These are phyloP conservation scores for Meyerozyma athensensis DNA, from an alignment of 1,139 yeast species.

Conservation along the genomic window DNA sequence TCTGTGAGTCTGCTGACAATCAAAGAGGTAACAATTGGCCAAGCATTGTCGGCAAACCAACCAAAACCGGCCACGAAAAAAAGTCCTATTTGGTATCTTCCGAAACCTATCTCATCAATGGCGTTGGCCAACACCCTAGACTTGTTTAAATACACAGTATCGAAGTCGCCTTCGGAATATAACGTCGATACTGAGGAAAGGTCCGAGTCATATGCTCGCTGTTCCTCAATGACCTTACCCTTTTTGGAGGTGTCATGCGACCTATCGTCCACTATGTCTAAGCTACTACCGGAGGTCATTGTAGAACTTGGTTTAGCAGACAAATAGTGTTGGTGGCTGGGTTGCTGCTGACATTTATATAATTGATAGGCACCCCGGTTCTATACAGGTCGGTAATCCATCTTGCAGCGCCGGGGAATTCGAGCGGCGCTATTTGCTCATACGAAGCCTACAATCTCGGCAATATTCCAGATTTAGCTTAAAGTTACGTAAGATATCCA, in stretches of 20 bases:
- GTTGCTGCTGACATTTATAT: slow-evolving; percentile 2
- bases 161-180: slow-evolving; percentile 20
- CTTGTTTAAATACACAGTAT: slow-evolving; percentile 27
- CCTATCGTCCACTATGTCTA: background rate
- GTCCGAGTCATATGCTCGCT: background rate
- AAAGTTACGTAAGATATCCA: too few relatives aligned
- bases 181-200: slow-evolving; percentile 7
- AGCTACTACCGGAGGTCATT: background rate
- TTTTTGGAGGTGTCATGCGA: background rate
- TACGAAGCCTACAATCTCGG: too few relatives aligned
- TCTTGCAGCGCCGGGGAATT: too few relatives aligned
- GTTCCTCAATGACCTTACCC: background rate
- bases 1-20: slow-evolving; percentile 32
- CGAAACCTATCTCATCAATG: slow-evolving; percentile 40
- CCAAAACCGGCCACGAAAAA: slow-evolving; percentile 43
- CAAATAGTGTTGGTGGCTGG: background rate
- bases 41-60: slow-evolving; percentile 42
- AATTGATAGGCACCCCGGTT: background rate
- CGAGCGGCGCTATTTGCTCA: too few relatives aligned
- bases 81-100: slow-evolving; percentile 37
- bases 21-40: slow-evolving; percentile 39
- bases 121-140: slow-evolving; percentile 29
- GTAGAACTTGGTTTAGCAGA: background rate
- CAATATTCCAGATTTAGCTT: too few relatives aligned
- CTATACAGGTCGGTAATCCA: too few relatives aligned